Conservation (phyloP, 176 grass and related monocot genomes). For the Rhynchospora breviuscula region DNA sequence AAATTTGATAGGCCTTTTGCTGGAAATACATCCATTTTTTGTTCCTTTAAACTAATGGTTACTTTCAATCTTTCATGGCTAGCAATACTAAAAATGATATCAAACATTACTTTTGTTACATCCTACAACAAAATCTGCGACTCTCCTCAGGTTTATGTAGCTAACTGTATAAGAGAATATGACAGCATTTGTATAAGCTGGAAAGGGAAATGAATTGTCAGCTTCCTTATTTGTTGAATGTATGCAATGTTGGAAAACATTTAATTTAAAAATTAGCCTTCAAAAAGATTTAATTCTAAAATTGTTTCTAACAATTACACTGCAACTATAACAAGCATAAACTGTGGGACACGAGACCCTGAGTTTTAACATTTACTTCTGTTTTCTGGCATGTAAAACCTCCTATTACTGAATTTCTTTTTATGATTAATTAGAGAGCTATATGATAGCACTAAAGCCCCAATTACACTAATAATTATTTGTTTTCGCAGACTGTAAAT, state of each 20-base stretch:
- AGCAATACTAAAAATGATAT: neutral
- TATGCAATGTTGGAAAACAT: neutral
- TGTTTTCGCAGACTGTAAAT: constrained; percentile 64
- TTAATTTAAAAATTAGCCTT: neutral
- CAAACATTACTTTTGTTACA: neutral
- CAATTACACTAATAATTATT: neutral
- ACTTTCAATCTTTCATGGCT: neutral
- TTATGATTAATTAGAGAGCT: neutral
- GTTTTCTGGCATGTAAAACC: neutral
- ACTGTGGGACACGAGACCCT: neutral
- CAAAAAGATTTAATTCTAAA: neutral
- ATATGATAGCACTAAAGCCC: neutral
- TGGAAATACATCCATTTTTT: neutral
- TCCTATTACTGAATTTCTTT: neutral
- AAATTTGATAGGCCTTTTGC: neutral
- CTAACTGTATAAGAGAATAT: neutral
- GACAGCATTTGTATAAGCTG: neutral
- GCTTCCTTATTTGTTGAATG: neutral
- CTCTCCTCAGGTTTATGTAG: neutral
- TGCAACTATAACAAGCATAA: neutral
- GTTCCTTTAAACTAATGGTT: neutral
- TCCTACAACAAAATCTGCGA: neutral
- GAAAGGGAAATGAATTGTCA: neutral
- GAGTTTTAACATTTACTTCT: neutral
- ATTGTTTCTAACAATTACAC: neutral